These are phyloP conservation scores for Penicillium glabrum DNA, from an alignment of 2,329 filamentous ascomycete genomes.

Conservation along the genomic window DNA sequence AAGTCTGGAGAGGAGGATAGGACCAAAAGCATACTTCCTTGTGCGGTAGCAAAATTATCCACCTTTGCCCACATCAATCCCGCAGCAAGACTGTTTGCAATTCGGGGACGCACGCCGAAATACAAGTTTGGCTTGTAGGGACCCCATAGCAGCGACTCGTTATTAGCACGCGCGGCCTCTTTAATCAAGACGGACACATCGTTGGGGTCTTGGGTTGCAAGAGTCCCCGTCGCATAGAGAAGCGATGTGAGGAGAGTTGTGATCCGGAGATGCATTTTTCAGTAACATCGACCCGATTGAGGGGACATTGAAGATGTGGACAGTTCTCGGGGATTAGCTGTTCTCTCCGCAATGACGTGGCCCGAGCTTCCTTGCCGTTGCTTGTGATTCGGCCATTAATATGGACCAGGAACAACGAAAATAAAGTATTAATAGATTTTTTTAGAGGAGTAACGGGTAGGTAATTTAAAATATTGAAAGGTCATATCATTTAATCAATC, in stretches of 20 bases:
- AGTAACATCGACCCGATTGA: constrained; percentile 19
- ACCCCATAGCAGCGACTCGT: constrained; percentile 91
- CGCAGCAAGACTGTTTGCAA: constrained; percentile 77
- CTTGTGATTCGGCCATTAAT: background rate
- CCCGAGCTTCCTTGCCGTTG: constrained; percentile 27
- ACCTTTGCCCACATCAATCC: constrained; percentile 88
- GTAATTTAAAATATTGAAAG: background rate
- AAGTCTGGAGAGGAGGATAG: background rate
- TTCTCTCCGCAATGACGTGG: constrained; percentile 36
- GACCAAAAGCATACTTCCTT: constrained; percentile 62
- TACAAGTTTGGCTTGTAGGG: constrained; percentile 93
- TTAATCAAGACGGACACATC: constrained; percentile 38
- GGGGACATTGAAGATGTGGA: constrained; percentile 18
- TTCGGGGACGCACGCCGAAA: constrained; percentile 81
- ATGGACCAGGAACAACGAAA: background rate
- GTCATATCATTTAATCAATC: background rate
- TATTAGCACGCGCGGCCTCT: constrained; percentile 54
- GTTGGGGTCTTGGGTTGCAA: constrained; percentile 27
- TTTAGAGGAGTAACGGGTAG: no score
- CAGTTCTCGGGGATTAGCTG: constrained; percentile 11
- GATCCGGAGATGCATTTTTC: constrained; percentile 30
- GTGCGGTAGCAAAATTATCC: constrained; percentile 73
- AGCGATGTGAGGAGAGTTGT: constrained; percentile 28
- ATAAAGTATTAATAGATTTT: no score
- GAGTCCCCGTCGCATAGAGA: constrained; percentile 28